These are phyloP conservation scores for Solanum ossicruentum DNA, from an alignment of 257 asterid genomes.

Conservation along the genomic window DNA sequence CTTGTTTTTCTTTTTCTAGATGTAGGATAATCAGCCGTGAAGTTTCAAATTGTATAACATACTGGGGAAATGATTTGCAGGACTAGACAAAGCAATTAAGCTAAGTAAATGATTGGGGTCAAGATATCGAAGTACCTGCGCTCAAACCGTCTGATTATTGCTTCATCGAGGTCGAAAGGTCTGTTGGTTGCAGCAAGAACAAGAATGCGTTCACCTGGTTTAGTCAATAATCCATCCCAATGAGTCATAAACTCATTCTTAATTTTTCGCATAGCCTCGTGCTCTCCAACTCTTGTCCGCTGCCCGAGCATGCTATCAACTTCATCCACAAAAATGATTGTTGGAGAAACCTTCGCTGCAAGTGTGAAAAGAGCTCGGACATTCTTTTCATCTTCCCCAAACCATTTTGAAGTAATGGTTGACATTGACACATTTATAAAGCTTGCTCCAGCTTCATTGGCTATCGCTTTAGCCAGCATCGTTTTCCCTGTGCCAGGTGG, in stretches of 20 bases:
- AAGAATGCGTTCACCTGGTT: slow-evolving; percentile 86
- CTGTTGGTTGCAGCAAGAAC: slow-evolving; percentile 98
- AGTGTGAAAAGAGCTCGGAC: slow-evolving; percentile 96
- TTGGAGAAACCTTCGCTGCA: slow-evolving; percentile 92
- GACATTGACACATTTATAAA: slow-evolving; percentile 96
- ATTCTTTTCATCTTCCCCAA: slow-evolving; percentile 95
- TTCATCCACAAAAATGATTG: slow-evolving; percentile 91
- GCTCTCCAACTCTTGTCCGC: slow-evolving; percentile 90
- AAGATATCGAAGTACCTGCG: slow-evolving; percentile 48
- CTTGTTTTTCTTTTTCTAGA: not conserved
- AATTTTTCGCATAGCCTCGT: slow-evolving; percentile 94
- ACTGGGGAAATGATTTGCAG: not conserved
- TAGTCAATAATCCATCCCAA: slow-evolving; percentile 93
- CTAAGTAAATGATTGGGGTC: not conserved
- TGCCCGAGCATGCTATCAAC: slow-evolving; percentile 99
- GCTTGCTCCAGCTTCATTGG: slow-evolving; percentile 97
- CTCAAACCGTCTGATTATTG: slow-evolving; percentile 92
- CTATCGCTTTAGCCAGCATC: slow-evolving; percentile 99
- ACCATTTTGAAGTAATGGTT: slow-evolving; percentile 96
- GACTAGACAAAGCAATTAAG: not conserved
- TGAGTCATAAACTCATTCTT: slow-evolving; percentile 92
- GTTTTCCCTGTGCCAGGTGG: slow-evolving; percentile 99
- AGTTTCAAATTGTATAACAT: not conserved
- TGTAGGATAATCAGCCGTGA: not conserved
- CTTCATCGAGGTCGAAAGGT: slow-evolving; percentile 99